Base-by-base conservation (phyloP, 2,329 filamentous ascomycete genomes). In the Aspergillus phoenicis region DNA sequence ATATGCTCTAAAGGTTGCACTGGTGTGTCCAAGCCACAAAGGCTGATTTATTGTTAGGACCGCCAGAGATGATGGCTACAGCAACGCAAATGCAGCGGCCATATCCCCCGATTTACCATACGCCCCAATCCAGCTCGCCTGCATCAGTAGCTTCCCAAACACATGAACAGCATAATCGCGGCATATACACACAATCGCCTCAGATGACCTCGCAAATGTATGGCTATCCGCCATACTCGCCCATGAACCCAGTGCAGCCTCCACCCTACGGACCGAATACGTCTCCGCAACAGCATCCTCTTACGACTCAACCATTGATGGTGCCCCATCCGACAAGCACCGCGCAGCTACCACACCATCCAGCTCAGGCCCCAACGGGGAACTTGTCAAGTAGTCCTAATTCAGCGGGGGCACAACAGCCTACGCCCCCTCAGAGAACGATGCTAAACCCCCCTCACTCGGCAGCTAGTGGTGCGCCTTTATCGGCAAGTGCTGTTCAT, bases 91-190 rank as follows among this genome's bases (percentile, higher is more conserved):
- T 89, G 84, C 87, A 86, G 75, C 83, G 87, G 69, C 85, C 82
- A 51, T 97, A 96, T 75, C 93, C 93, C 69, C 91, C 92, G 62
- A 96, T 97, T 74, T 97, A 97, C 76, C 91, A 97, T 77, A 96
- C 93, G 17, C 93, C 93, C 58, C 93, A 97, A 80, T 96, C 93
- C 59, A 96, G 94, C 78, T 97, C 94, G 58, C 94, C 94, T 52
- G 91, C 92, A 41, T 96, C 93, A 54, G 93, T 97, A 70, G 91
- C 93, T 65, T 97, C 94, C 36, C 91, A 93, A 60, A 85, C 88
- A 59, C 93, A 97, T 78, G 94, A 98, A 73, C 91, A 94, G 73
- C 91, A 96, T 80, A 83, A 81, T 60, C 85, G 93, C 68, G 89
- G 87, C 70, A 86, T 98, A 74, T 98, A 97, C 77, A 89, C 87